A percentile compares a stretch with the other conserved stretches of the same genome.
phyloP scores from a whole-genome alignment of 108 stramenopile species.

The Cyclotella baltica region DNA sequence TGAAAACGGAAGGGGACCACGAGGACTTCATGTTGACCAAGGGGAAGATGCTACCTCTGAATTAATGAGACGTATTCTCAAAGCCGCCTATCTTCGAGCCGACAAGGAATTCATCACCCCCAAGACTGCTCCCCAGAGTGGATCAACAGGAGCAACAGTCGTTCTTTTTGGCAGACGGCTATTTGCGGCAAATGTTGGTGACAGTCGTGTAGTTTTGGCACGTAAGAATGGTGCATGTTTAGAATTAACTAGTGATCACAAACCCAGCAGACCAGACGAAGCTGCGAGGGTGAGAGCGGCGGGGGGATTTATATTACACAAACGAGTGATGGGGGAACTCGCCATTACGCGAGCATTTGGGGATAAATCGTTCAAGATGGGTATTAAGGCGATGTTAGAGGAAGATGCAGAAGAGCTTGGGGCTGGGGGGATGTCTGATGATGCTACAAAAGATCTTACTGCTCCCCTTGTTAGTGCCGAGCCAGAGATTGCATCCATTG shows the following conservation, averaged over 20 bases:
- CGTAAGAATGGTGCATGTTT: constrained; percentile 90
- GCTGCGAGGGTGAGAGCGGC: constrained; percentile 93
- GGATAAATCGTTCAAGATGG: constrained; percentile 97
- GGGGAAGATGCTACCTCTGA: constrained; percentile 90
- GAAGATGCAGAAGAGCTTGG: constrained; percentile 85
- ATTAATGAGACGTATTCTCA: constrained; percentile 89
- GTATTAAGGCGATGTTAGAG: constrained; percentile 92
- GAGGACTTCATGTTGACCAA: constrained; percentile 71
- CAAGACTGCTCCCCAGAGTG: constrained; percentile 88
- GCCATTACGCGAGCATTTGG: constrained; percentile 98
- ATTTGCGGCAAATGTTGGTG: constrained; percentile 97
- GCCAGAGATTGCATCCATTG: constrained; percentile 93
- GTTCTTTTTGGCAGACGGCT: constrained; percentile 90
- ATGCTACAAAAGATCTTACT: constrained; percentile 82
- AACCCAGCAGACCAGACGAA: constrained; percentile 95
- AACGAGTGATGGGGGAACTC: constrained; percentile 98
- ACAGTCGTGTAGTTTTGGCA: constrained; percentile 92
- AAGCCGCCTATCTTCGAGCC: constrained; percentile 86
- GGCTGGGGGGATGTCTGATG: constrained; percentile 73
- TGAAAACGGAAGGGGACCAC: constrained; percentile 69
- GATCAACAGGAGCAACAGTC: constrained; percentile 94
- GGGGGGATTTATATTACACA: constrained; percentile 96
- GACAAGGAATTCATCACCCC: constrained; percentile 95
- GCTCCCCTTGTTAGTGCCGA: constrained; percentile 92
- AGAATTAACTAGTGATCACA: constrained; percentile 96